phyloP scores from a whole-genome alignment of 2,329 filamentous ascomycete species.

The Sarocladium oryzae region DNA sequence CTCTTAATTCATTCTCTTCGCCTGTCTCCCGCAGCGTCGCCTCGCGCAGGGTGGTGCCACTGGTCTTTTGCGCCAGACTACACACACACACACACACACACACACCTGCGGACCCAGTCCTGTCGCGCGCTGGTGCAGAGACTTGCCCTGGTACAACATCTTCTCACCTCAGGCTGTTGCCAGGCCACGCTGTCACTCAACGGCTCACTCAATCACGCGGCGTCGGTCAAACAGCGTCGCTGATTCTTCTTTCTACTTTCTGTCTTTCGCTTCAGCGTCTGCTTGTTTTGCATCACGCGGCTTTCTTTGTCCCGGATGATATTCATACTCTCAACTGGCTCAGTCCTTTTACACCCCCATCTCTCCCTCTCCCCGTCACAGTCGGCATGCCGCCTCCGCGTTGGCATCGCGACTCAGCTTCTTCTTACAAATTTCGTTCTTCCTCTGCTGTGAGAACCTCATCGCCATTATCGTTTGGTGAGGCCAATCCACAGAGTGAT shows the following conservation, averaged over 20 bases:
- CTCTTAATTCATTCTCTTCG: neutral
- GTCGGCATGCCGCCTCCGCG: constrained; percentile 7
- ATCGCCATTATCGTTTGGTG: constrained; percentile 2
- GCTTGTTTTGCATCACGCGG: neutral
- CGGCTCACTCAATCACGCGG: neutral
- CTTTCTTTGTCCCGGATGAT: constrained; percentile 3
- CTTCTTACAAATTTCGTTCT: constrained; percentile 2
- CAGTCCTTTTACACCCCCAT: neutral
- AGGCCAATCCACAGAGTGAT: neutral
- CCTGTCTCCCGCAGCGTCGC: neutral
- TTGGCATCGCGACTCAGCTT: constrained; percentile 7
- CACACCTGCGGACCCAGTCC: neutral
- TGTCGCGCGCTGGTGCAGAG: constrained; percentile 7
- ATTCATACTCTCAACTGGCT: neutral
- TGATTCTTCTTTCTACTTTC: neutral
- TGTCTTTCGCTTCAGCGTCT: neutral
- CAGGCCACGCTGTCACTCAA: constrained; percentile 3
- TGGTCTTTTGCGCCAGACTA: constrained; percentile 1
- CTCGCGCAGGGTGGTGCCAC: constrained; percentile 1
- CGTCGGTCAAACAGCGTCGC: neutral
- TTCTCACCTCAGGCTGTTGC: constrained; percentile 8
- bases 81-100: neutral
- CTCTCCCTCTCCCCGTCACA: neutral
- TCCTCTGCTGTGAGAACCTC: constrained; percentile 4
- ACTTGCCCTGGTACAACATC: constrained; percentile 3